Percentiles rank a stretch among this genome's conserved stretches.
phyloP scores from a whole-genome alignment of 345 rosid species.

The Turritis glabra region DNA sequence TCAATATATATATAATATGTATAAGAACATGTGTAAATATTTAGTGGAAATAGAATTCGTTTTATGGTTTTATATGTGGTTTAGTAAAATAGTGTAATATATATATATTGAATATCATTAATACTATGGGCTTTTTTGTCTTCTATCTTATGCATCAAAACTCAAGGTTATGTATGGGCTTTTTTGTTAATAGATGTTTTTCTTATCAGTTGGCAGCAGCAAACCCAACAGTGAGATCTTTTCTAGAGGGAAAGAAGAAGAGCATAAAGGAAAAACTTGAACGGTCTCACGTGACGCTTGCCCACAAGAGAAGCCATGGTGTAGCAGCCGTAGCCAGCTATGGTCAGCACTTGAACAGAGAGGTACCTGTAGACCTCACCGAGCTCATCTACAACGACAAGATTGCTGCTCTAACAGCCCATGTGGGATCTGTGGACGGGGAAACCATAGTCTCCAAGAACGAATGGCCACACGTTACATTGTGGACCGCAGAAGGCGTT shows the following conservation, averaged over 20 bases:
- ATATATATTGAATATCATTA: too few species aligned
- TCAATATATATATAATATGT: too few species aligned
- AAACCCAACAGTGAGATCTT: constrained; percentile 49
- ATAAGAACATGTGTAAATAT: too few species aligned
- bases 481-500: constrained; percentile 82
- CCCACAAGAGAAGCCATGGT: constrained; percentile 93
- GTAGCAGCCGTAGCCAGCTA: constrained; percentile 77
- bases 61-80: too few species aligned
- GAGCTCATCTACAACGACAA: constrained; percentile 69
- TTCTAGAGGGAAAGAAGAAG: constrained; percentile 55
- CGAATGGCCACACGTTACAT: constrained; percentile 86
- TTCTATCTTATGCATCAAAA: not conserved
- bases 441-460: constrained; percentile 65
- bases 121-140: too few species aligned
- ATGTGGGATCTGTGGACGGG: constrained; percentile 63
- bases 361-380: constrained; percentile 67
- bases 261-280: constrained; percentile 48
- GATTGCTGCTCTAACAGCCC: constrained; percentile 81
- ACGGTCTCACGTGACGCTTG: constrained; percentile 81
- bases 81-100: too few species aligned
- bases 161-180: not conserved
- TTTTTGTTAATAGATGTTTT: not conserved
- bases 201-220: constrained; percentile 53
- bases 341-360: constrained; percentile 48
- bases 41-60: too few species aligned